Percentiles rank a stretch among this genome's conserved stretches.
These are phyloP conservation scores for Parietaria judaica DNA, from an alignment of 306 rosid species.

Conservation along the genomic window DNA sequence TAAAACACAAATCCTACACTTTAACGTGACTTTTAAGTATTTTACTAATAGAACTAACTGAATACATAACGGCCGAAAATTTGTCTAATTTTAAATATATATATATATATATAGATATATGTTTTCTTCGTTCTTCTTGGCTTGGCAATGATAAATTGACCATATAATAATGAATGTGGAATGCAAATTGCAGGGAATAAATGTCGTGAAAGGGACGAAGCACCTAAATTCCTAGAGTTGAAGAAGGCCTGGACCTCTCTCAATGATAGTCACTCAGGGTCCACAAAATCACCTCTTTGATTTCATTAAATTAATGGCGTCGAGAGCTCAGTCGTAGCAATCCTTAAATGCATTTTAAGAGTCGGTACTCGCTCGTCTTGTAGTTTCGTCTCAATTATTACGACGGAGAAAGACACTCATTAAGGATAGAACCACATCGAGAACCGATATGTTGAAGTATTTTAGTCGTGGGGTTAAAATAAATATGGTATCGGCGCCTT, in stretches of 20 bases:
- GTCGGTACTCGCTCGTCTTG: background rate
- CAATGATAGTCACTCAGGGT: constrained; percentile 37
- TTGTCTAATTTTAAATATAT: background rate
- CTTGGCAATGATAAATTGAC: background rate
- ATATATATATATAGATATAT: no score
- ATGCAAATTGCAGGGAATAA: constrained; percentile 11
- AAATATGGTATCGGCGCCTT: no score
- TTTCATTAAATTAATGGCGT: constrained; percentile 12
- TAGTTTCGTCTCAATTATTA: no score
- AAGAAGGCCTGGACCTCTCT: constrained; percentile 37
- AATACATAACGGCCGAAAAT: no score
- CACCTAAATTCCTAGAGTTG: constrained; percentile 41
- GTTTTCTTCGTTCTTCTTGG: background rate
- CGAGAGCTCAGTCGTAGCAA: constrained; percentile 38
- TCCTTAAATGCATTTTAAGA: constrained; percentile 12
- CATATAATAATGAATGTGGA: background rate
- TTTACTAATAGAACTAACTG: no score
- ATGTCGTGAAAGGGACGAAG: constrained; percentile 40
- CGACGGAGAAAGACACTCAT: no score
- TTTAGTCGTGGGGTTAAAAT: no score
- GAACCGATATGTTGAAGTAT: no score
- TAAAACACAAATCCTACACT: no score
- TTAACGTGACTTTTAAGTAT: no score
- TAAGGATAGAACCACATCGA: no score
- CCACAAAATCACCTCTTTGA: constrained; percentile 52